Percentiles rank a stretch among this genome's conserved stretches.
Conservation (phyloP, 306 rosid species). For the Comarum palustre region DNA sequence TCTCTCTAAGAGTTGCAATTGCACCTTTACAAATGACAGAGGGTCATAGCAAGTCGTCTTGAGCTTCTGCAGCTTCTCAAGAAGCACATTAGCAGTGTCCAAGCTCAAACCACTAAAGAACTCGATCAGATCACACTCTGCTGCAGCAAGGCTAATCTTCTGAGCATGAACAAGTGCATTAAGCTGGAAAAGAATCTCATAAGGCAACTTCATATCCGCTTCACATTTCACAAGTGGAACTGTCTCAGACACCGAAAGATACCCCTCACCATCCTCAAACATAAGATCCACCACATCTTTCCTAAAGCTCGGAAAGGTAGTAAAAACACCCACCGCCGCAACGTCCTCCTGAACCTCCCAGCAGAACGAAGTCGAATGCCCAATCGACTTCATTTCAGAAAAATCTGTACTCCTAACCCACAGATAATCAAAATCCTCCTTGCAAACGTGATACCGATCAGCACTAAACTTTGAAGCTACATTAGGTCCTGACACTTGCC, state of each 20-base stretch:
- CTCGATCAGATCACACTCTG: conserved; percentile 49
- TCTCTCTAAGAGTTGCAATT: conserved; percentile 41
- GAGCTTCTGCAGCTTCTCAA: conserved; percentile 72
- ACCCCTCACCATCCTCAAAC: conserved; percentile 52
- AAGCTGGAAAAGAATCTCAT: conserved; percentile 74
- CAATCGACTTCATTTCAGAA: conserved; percentile 55
- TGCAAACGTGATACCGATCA: conserved; percentile 64
- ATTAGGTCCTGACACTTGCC: conserved; percentile 46
- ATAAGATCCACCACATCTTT: conserved; percentile 42
- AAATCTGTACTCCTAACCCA: conserved; percentile 89
- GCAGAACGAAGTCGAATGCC: conserved; percentile 64
- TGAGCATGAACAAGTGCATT: conserved; percentile 84
- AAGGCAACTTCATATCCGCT: conserved; percentile 38
- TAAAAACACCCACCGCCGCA: conserved; percentile 43
- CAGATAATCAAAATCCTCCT: conserved; percentile 64
- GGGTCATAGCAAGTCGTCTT: conserved; percentile 68
- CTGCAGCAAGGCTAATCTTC: conserved; percentile 67
- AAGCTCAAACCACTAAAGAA: conserved; percentile 46
- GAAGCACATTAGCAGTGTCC: conserved; percentile 48
- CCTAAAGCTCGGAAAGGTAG: conserved; percentile 53
- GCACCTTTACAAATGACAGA: conserved; percentile 44
- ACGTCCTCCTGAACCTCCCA: conserved; percentile 65
- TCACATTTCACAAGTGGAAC: conserved; percentile 66
- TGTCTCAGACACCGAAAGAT: conserved; percentile 39
- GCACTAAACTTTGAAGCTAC: conserved; percentile 45